phyloP scores from a whole-genome alignment of 768 basidiomycete species.

The Aureoboletus auriporus region DNA sequence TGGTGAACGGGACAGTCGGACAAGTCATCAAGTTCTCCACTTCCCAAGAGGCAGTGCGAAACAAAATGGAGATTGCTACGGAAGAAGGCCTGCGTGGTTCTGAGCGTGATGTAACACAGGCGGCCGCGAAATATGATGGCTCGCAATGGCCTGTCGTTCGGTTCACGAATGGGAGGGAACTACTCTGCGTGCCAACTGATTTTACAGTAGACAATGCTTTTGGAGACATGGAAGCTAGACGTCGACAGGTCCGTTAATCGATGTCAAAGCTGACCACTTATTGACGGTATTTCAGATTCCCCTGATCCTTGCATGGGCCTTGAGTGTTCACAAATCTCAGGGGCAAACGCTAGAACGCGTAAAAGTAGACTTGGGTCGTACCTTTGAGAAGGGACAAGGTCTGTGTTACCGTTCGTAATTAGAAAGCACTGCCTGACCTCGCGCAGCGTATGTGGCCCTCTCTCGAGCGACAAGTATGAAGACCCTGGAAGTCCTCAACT shows the following conservation, averaged over 20 bases:
- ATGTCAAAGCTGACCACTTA: neutral
- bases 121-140: slow-evolving; percentile 17
- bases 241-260: slow-evolving; percentile 46
- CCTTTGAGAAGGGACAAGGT: slow-evolving; percentile 84
- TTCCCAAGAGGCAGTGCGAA: slow-evolving; percentile 37
- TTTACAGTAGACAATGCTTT: slow-evolving; percentile 63
- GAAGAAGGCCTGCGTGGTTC: slow-evolving; percentile 31
- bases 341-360: slow-evolving; percentile 86
- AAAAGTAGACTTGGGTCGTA: slow-evolving; percentile 68
- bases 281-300: slow-evolving; percentile 40
- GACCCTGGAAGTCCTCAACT: slow-evolving; percentile 60
- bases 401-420: neutral
- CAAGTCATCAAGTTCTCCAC: slow-evolving; percentile 46
- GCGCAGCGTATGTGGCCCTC: slow-evolving; percentile 62
- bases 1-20: slow-evolving; percentile 73
- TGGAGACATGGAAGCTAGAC: slow-evolving; percentile 55
- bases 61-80: slow-evolving; percentile 36
- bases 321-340: slow-evolving; percentile 87
- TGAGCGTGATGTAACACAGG: slow-evolving; percentile 18
- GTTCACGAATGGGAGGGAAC: slow-evolving; percentile 46
- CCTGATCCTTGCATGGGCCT: slow-evolving; percentile 78
- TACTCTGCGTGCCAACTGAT: slow-evolving; percentile 50
- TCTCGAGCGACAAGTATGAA: slow-evolving; percentile 71
- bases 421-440: neutral
- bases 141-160: slow-evolving; percentile 58